These are phyloP conservation scores for Fusarium avenaceum DNA, from an alignment of 2,329 filamentous ascomycete genomes.

Conservation along the genomic window DNA sequence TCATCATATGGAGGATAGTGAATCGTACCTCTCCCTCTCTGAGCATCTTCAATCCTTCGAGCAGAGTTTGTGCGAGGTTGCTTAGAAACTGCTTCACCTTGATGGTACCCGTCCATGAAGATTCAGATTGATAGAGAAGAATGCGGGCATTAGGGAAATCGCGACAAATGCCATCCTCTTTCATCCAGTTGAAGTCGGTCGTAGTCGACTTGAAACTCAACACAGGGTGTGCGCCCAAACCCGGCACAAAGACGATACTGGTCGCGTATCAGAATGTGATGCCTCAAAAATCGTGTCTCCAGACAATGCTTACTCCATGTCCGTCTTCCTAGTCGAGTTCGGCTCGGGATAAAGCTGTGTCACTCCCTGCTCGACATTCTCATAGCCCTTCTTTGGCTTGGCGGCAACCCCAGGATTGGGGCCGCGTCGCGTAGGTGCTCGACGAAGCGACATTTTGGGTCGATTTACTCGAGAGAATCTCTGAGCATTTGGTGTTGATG, in stretches of 20 bases:
- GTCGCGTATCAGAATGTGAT: neutral
- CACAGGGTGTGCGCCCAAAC: conserved; percentile 57
- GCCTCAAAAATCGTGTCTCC: accelerated
- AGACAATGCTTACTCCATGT: conserved; percentile 51
- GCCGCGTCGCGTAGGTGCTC: conserved; percentile 41
- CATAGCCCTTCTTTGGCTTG: conserved; percentile 53
- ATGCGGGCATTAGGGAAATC: conserved; percentile 58
- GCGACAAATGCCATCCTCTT: conserved; percentile 49
- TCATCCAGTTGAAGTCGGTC: conserved; percentile 59
- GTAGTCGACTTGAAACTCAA: conserved; percentile 56
- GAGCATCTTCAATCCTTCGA: conserved; percentile 53
- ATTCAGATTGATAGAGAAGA: conserved; percentile 59
- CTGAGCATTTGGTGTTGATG: neutral
- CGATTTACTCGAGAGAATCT: neutral
- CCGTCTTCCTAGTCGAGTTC: conserved; percentile 48
- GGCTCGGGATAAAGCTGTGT: conserved; percentile 55
- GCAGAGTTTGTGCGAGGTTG: conserved; percentile 56
- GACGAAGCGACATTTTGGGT: conserved; percentile 29
- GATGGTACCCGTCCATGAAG: conserved; percentile 56
- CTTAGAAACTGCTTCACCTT: conserved; percentile 59
- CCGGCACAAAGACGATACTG: conserved; percentile 59
- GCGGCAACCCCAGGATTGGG: conserved; percentile 35
- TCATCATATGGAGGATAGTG: neutral
- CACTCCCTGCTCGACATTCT: conserved; percentile 56
- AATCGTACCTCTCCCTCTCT: conserved; percentile 55